Base-by-base conservation (phyloP, 257 asterid genomes). In the Petunia axillaris region DNA sequence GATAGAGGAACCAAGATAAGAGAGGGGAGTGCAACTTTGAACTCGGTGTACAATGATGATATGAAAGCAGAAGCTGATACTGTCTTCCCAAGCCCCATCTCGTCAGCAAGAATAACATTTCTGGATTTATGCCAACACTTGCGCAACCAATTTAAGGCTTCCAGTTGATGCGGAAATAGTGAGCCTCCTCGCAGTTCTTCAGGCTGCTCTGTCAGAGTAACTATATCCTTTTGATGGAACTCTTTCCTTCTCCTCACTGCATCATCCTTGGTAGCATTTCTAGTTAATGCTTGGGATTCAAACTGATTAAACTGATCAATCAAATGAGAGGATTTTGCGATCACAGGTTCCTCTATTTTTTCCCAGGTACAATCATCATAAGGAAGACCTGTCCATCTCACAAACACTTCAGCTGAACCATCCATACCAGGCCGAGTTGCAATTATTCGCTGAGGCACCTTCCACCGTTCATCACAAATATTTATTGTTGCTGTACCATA, bases 361-460 rank as follows among this genome's bases (percentile, higher is more conserved):
- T 96, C 99, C 99, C 99, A 96, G 63, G 99, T 94, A 91, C 98
- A 96, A 85, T 96, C 99, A 83, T 92, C 97, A 73, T 96, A 94
- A 80, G 97, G 81, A 78, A 96, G 99, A 76, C 94, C 91, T 3
- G 87, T 89, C 99, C 99, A 96, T 86, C 91, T 96, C 66, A 96
- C 94, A 83, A 85, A 90, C 60, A 84, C 97, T 85, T 92, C 97
- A 64, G 88, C 87, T 44, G 88, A 83, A 88, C 97, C 97, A 88
- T 85, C 87, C 59, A 78, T 36, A n/a, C 91, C 87, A 80, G 90
- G 77, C 86, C 95, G 90, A 74, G 89, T 85, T 74, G 98, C 91
- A 85, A 96, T 89, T 74, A 94, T 87, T 64, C 97, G 86, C 86
- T 96, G 99, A 57, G 98, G 99, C 63, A 83, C 81, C 92, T 90